These are phyloP conservation scores for Selenicereus undatus DNA, from an alignment of 148 eudicot species.

Conservation along the genomic window DNA sequence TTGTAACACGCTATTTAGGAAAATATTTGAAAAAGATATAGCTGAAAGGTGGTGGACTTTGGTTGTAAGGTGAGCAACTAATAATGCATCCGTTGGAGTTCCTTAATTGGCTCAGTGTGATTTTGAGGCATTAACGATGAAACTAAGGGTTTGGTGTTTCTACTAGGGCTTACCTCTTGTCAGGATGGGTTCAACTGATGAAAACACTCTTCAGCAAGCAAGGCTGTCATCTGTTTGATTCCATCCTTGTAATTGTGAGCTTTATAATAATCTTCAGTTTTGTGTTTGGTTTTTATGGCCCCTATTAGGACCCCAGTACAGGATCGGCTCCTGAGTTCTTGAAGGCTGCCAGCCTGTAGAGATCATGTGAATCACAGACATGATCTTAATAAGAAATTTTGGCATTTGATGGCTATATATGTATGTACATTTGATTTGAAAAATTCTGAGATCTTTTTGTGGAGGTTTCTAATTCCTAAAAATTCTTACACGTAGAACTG, in stretches of 20 bases:
- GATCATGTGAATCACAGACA: neutral
- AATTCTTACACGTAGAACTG: neutral
- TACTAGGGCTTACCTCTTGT: neutral
- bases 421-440: neutral
- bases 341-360: neutral
- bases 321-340: neutral
- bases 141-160: neutral
- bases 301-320: neutral
- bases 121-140: neutral
- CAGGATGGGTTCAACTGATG: neutral
- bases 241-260: neutral
- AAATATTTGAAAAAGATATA: neutral
- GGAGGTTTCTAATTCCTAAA: neutral
- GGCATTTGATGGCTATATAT: neutral
- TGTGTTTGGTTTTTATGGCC: neutral
- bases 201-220: neutral
- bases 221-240: neutral
- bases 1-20: neutral
- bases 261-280: neutral
- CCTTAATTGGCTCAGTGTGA: neutral
- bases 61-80: neutral
- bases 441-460: neutral
- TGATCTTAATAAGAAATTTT: neutral
- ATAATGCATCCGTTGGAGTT: neutral
- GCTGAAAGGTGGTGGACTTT: neutral